Evolutionary conservation across 2,329 filamentous ascomycete species (phyloP).

Genomic region (Cladosporium sphaerospermum): DNA sequence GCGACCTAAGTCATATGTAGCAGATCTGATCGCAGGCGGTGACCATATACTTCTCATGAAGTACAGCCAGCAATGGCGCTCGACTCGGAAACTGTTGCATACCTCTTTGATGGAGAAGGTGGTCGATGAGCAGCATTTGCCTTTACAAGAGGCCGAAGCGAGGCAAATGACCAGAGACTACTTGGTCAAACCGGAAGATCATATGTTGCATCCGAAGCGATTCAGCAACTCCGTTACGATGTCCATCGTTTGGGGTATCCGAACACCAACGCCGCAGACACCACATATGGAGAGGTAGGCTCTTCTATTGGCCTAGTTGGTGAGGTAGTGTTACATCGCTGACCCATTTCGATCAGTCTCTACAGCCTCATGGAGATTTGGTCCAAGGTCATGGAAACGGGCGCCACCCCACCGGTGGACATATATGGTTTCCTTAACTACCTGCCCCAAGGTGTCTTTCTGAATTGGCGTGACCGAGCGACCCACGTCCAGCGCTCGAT

Average conservation of each 20-base stretch:
- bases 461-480: conserved; percentile 36
- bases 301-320: too few species aligned
- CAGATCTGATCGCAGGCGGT: conserved; percentile 40
- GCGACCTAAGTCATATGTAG: conserved; percentile 34
- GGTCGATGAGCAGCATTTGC: conserved; percentile 39
- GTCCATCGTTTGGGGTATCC: conserved; percentile 28
- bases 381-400: conserved; percentile 41
- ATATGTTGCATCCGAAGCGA: conserved; percentile 44
- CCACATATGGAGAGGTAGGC: conserved; percentile 19
- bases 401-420: conserved; percentile 46
- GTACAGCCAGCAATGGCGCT: conserved; percentile 42
- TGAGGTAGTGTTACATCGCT: conserved; percentile 15
- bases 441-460: conserved; percentile 37
- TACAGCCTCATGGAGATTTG: conserved; percentile 40
- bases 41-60: conserved; percentile 45
- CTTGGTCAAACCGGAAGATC: conserved; percentile 34
- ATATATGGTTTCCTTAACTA: conserved; percentile 40
- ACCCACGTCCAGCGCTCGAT: conserved; percentile 35
- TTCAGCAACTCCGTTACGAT: conserved; percentile 47
- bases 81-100: conserved; percentile 42
- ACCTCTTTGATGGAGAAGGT: conserved; percentile 38
- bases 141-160: conserved; percentile 43
- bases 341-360: conserved; percentile 22
- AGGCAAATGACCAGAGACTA: conserved; percentile 44
- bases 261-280: conserved; percentile 22